phyloP scores from a whole-genome alignment of 495 filamentous ascomycete species.

The Aspergillus mulundensis region DNA sequence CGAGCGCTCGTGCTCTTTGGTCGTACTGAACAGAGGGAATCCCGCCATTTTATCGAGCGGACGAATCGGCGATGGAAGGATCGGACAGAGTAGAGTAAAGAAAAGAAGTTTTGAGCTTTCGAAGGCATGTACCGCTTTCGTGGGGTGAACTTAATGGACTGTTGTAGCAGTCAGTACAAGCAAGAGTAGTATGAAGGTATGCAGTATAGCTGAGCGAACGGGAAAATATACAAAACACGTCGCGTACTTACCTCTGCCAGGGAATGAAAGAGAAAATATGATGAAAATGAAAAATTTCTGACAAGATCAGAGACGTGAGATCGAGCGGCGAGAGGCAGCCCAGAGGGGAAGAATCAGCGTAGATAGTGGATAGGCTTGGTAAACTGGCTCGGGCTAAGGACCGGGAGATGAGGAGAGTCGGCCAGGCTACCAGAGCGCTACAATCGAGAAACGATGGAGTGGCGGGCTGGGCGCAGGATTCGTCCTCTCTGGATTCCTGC shows the following conservation, averaged over 20 bases:
- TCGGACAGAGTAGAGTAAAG: conserved; percentile 20
- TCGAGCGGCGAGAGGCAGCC: neutral
- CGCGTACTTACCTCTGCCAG: neutral
- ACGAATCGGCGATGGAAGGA: conserved; percentile 35
- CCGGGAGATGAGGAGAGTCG: conserved; percentile 4
- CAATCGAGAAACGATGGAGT: neutral
- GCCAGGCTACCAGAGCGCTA: neutral
- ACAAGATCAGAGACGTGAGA: neutral
- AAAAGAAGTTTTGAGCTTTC: conserved; percentile 23
- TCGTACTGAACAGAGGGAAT: conserved; percentile 16
- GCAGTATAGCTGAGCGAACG: neutral
- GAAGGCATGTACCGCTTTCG: conserved; percentile 36
- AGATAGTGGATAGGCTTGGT: neutral
- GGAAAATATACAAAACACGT: neutral
- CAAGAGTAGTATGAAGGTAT: neutral
- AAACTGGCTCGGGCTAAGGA: neutral
- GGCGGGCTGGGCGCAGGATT: neutral
- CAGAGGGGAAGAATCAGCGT: neutral
- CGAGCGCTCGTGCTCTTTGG: conserved; percentile 21
- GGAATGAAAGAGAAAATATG: neutral
- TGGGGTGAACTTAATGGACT: neutral
- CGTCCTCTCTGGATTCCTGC: neutral
- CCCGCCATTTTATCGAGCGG: conserved; percentile 43
- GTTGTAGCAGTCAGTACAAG: neutral
- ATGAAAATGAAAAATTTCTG: neutral